Conservation (phyloP, 306 rosid species). For the Begonia loranthoides region DNA sequence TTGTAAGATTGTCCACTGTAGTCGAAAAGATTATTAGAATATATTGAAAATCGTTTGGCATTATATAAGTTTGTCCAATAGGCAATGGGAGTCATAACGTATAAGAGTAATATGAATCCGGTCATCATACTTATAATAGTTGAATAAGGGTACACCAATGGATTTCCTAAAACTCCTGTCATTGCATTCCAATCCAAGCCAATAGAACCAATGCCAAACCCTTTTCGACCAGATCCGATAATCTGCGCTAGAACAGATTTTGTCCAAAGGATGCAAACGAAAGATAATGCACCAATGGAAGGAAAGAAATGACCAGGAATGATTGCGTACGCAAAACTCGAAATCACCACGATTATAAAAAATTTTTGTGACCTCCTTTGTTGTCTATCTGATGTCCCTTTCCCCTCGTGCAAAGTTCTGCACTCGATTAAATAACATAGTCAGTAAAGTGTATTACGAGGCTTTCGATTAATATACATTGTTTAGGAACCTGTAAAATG, state of each 20-base stretch:
- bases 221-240: not conserved
- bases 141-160: not conserved
- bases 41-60: not conserved
- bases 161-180: not conserved
- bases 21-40: not conserved
- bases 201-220: not conserved
- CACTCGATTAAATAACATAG: not conserved
- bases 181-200: not conserved
- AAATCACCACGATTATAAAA: not conserved
- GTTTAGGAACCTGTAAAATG: not conserved
- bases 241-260: not conserved
- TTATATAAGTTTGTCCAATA: not conserved
- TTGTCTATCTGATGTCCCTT: not conserved
- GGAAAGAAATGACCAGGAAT: constrained; percentile 1
- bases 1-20: not conserved
- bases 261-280: not conserved
- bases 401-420: constrained; percentile 2
- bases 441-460: not conserved
- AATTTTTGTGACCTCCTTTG: not conserved
- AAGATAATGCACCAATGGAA: not conserved
- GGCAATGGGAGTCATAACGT: constrained; percentile 2
- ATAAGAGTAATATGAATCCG: constrained; percentile 4
- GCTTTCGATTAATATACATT: too few species aligned
- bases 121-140: not conserved
- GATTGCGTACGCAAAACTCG: not conserved